phyloP scores from a whole-genome alignment of 768 basidiomycete species.

The Tricholoma bakamatsutake region DNA sequence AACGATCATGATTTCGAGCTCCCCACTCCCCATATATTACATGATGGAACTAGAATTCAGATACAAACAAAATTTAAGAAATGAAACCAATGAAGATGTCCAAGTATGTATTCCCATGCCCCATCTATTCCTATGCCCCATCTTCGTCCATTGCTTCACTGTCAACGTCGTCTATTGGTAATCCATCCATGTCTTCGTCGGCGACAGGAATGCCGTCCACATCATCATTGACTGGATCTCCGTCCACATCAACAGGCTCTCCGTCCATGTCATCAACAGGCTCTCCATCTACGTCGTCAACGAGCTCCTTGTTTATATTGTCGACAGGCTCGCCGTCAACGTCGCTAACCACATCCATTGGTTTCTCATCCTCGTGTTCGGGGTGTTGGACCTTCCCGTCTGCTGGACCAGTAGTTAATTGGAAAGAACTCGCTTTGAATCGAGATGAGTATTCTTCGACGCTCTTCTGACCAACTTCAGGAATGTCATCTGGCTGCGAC shows the following conservation, averaged over 20 bases:
- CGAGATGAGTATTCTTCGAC: slow-evolving; percentile 42
- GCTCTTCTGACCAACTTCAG: slow-evolving; percentile 18
- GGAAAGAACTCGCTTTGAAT: slow-evolving; percentile 78
- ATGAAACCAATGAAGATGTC: not conserved
- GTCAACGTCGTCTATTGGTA: slow-evolving; percentile 16
- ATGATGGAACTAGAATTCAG: not conserved
- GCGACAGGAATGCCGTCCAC: slow-evolving; percentile 33
- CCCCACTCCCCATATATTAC: not conserved
- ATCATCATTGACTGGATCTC: slow-evolving; percentile 33
- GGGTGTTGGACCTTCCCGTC: slow-evolving; percentile 15
- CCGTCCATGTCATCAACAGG: slow-evolving; percentile 27
- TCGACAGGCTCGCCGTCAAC: slow-evolving; percentile 40
- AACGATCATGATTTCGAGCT: not conserved
- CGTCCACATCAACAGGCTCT: slow-evolving; percentile 30
- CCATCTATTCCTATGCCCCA: not conserved
- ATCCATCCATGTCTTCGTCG: slow-evolving; percentile 19
- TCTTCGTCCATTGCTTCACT: slow-evolving; percentile 1
- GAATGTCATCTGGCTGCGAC: slow-evolving; percentile 23
- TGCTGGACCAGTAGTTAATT: slow-evolving; percentile 51
- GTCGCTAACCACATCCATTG: slow-evolving; percentile 31
- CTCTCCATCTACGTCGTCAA: slow-evolving; percentile 41
- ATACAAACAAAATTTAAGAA: not conserved
- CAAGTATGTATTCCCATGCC: not conserved
- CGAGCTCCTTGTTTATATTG: slow-evolving; percentile 44
- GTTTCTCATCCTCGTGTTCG: slow-evolving; percentile 21